These are phyloP conservation scores for Ogataea saltuana DNA, from an alignment of 805 yeast species.

Conservation along the genomic window DNA sequence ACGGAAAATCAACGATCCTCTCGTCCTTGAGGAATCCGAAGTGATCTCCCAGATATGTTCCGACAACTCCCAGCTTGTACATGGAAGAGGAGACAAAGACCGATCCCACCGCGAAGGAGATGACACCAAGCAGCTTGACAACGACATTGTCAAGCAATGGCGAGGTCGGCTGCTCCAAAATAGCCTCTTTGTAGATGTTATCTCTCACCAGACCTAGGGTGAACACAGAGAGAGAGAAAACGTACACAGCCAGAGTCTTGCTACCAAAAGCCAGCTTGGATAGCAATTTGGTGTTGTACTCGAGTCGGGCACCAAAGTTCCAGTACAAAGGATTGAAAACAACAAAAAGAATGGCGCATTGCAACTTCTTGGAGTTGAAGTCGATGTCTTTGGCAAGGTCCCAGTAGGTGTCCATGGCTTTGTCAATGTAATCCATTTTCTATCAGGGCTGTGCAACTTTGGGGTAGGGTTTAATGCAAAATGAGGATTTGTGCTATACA, in stretches of 20 bases:
- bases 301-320: slow-evolving; percentile 89
- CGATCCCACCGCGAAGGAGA: slow-evolving; percentile 67
- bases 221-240: slow-evolving; percentile 81
- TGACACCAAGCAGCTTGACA: slow-evolving; percentile 46
- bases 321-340: slow-evolving; percentile 94
- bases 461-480: too few species aligned
- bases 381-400: slow-evolving; percentile 28
- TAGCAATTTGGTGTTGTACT: slow-evolving; percentile 72
- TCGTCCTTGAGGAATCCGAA: slow-evolving; percentile 93
- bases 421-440: slow-evolving; percentile 22
- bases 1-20: slow-evolving; percentile 91
- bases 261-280: slow-evolving; percentile 73
- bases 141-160: slow-evolving; percentile 48
- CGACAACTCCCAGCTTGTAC: slow-evolving; percentile 93
- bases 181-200: slow-evolving; percentile 67
- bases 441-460: not conserved
- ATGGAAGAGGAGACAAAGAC: slow-evolving; percentile 79
- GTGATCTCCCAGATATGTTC: slow-evolving; percentile 96
- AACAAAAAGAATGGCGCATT: slow-evolving; percentile 59
- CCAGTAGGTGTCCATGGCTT: slow-evolving; percentile 23
- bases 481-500: too few species aligned
- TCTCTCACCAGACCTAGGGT: slow-evolving; percentile 84
- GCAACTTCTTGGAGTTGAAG: slow-evolving; percentile 24
- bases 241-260: slow-evolving; percentile 75
- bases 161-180: slow-evolving; percentile 68